Evolutionary conservation across 2,329 filamentous ascomycete genomes (phyloP).

Genomic region (Fusarium chuoi): DNA sequence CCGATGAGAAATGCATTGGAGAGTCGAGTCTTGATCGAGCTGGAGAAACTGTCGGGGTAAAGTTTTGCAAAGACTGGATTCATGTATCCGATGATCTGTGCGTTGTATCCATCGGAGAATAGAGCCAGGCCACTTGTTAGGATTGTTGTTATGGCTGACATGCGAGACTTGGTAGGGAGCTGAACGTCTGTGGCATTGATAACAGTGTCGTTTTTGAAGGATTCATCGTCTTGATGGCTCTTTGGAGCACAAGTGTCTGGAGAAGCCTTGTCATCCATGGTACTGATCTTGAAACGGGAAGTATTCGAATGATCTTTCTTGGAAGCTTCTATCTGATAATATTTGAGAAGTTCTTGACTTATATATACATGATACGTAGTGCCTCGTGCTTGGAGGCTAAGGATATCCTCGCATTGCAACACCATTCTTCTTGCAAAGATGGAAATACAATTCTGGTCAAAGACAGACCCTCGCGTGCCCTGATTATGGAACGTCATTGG

Average conservation of each 20-base stretch:
- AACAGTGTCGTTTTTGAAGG: background rate
- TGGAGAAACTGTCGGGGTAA: background rate
- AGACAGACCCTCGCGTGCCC: background rate
- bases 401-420: no score
- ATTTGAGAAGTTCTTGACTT: background rate
- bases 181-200: fast-evolving
- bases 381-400: background rate
- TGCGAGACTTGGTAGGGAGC: background rate
- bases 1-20: constrained; percentile 1
- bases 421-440: no score
- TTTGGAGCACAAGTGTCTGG: background rate
- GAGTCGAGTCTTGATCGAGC: background rate
- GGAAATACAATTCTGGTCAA: fast-evolving
- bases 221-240: background rate
- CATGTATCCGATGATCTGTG: background rate
- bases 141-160: background rate
- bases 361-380: background rate
- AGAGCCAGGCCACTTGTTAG: background rate
- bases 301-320: background rate
- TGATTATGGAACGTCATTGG: background rate
- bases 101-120: background rate
- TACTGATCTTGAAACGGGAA: background rate
- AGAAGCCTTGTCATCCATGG: background rate
- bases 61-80: background rate
- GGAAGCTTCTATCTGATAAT: fast-evolving